Evolutionary conservation across 2,329 filamentous ascomycete species (phyloP), one percentile per base, ranked within the genome.

Genomic region (Trichoderma sp.): DNA sequence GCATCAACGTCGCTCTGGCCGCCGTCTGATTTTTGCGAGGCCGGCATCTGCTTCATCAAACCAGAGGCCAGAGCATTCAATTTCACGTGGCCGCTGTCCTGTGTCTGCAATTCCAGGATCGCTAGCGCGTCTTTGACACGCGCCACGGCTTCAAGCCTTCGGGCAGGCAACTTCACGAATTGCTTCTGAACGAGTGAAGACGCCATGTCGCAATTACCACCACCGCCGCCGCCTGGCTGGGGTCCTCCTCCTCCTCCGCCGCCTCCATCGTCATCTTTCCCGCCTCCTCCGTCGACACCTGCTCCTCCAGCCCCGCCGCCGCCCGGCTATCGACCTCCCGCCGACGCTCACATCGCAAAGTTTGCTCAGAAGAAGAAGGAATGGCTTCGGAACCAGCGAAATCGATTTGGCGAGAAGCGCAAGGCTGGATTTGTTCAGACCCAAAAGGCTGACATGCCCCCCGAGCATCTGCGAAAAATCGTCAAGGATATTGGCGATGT

Each of bases 291-390:
- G 2, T 81, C 84, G 56, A 81, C 81, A 33, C 84, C 86, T 49
- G 83, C 91, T 52, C 80, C 82, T 35, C 83, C 85, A 55, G 83
- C 92, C 65, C 94, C 94, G 72, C 93, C 94, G 65, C 94, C 94
- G 29, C 94, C 94, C 31, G 93, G 93, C 52, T 96, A 94, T 80
- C 89, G 89, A 72, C 93, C 94, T 55, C 88, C 91, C 29, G 87
- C 89, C 73, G 91, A 98, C 78, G 91, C 94, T 56, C 92, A 94
- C 73, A 87, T 93, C 76, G 94, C 94, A 64, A 99, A 99, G 83
- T 97, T 97, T 77, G 93, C 94, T 69, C 93, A 97, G 81, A 99
- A 98, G 87, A 99, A 98, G 87, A 97, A 94, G 80, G 94, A 97
- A 90, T 99, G 96, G 96, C 85, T 98, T 76, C 91, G 94, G 71